Conservation (phyloP, 1,139 yeast genomes). For the Yamadazyma pseudoaaseri region DNA sequence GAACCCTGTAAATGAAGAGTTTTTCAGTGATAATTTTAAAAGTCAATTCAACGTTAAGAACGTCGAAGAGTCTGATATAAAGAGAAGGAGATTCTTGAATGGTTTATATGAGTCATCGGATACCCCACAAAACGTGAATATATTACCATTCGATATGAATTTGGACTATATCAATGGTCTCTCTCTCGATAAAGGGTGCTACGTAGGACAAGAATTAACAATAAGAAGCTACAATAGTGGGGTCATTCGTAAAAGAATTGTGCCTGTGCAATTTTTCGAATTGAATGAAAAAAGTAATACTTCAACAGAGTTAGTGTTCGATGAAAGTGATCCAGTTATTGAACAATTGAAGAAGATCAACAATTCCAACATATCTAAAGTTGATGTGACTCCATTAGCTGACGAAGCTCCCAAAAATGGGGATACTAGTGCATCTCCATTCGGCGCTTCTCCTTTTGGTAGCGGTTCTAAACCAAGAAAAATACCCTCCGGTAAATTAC, state of each 20-base stretch:
- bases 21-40: conserved; percentile 29
- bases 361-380: conserved; percentile 19
- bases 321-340: conserved; percentile 18
- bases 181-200: conserved; percentile 89
- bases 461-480: conserved; percentile 28
- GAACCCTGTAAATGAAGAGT: conserved; percentile 13
- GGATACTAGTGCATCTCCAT: conserved; percentile 8
- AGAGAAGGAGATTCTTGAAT: conserved; percentile 49
- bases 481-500: conserved; percentile 56
- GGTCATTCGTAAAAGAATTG: conserved; percentile 72
- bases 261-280: conserved; percentile 62
- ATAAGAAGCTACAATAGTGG: conserved; percentile 87
- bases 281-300: conserved; percentile 18
- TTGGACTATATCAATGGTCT: conserved; percentile 82
- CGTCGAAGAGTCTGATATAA: conserved; percentile 30
- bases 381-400: conserved; percentile 22
- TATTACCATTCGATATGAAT: conserved; percentile 82
- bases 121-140: conserved; percentile 34
- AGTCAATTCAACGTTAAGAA: conserved; percentile 19
- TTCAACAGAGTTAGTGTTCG: conserved; percentile 14
- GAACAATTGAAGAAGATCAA: conserved; percentile 18
- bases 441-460: conserved; percentile 33
- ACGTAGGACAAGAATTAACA: conserved; percentile 93
- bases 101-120: conserved; percentile 71
- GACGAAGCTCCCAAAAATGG: conserved; percentile 14